Conservation (phyloP, 225 moss, liverwort and hornwort genomes). For the Climacium dendroides region DNA sequence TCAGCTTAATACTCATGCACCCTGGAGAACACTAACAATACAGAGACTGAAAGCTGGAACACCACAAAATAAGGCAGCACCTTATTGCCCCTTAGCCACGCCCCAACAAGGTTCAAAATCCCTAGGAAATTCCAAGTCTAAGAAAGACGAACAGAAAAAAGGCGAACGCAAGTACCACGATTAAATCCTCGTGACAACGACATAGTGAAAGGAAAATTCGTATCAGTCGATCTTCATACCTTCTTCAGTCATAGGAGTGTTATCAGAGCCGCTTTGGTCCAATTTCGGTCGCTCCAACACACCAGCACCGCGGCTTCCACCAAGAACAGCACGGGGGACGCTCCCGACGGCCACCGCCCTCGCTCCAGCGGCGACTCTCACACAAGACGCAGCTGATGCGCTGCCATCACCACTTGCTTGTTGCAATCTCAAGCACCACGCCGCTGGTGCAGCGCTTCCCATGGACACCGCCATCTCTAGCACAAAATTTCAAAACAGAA, state of each 20-base stretch:
- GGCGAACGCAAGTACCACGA: neutral
- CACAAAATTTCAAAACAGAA: neutral
- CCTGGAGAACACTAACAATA: neutral
- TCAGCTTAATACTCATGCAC: neutral
- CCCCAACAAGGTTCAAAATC: neutral
- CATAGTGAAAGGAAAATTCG: neutral
- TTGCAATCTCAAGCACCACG: neutral
- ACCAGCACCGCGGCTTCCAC: constrained; percentile 29
- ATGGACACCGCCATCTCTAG: neutral
- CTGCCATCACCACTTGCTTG: neutral
- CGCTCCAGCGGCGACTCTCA: neutral
- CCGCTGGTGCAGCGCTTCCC: neutral
- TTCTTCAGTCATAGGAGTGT: constrained; percentile 49
- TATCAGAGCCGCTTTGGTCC: constrained; percentile 42
- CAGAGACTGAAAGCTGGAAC: neutral
- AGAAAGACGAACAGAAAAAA: neutral
- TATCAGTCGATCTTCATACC: neutral
- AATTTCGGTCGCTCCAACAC: constrained; percentile 55
- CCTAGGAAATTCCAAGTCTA: neutral
- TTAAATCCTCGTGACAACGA: neutral
- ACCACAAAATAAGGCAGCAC: neutral
- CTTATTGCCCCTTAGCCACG: neutral
- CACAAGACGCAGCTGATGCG: neutral
- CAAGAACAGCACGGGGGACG: constrained; percentile 2
- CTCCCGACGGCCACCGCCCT: neutral